Base-by-base conservation (phyloP, 2,329 filamentous ascomycete genomes). In the Ascochyta fabae region DNA sequence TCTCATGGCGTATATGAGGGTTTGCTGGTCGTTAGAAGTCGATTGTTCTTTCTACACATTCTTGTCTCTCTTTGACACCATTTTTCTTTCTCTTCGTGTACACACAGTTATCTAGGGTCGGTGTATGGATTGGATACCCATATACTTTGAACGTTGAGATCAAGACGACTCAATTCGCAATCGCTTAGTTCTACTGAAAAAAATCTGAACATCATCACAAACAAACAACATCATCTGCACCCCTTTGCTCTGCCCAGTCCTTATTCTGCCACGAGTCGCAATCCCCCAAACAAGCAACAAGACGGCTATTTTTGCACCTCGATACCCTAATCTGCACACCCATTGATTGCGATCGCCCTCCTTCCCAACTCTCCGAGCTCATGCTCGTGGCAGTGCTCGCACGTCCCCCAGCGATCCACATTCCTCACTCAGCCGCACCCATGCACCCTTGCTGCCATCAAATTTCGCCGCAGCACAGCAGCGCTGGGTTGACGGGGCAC, bases 11-110 rank as follows among this genome's bases (percentile, higher is more conserved):
- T 69, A 65, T 62, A 55, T 64, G 65, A 51, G 64, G 59, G 53
- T 61, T 48, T 38, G 43, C 33, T 43, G 47, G 53, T 56, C 43
- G 47, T 34, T 60, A 36, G 36, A 38, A 49, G 41, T 27, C 10
- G 53, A 42, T 36, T 45, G 33, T 46, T 58, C 44, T 23, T 16
- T 61, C 44, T 43, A 54, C 45, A 55, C 36, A 50, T 73, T 68
- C 62, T 66, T 70, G 69, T 72, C 69, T 48, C 68, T 74, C 69
- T 23, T 66, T 67, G 26, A 48, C 50, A 47, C 47, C 27, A 43
- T 45, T 53, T 16, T 57, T 47, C 40, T 57, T 53, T 54, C 52
- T 31, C 59, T 66, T 66, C 59, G 51, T 71, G 67, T 73, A 68
- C 55, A 71, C 44, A 48, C 43, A 33, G 42, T 56, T 56, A 56